Percentiles rank a stretch among this genome's conserved stretches.
These are phyloP conservation scores for Athelia psychrophila DNA, from an alignment of 1,284 basidiomycete species.

Conservation along the genomic window DNA sequence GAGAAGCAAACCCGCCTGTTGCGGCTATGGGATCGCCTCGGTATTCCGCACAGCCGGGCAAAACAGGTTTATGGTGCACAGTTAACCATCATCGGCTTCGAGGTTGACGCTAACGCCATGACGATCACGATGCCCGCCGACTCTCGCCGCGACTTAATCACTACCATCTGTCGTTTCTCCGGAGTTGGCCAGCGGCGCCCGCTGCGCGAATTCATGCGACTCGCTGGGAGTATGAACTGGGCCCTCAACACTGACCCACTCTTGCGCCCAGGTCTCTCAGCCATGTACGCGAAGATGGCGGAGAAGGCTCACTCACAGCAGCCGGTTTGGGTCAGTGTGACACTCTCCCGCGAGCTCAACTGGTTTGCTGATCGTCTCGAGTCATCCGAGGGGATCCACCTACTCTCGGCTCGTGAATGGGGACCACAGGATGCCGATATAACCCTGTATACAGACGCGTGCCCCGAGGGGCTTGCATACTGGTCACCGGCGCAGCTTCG, in stretches of 20 bases:
- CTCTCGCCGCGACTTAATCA: background rate
- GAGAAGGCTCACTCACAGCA: background rate
- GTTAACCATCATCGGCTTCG: background rate
- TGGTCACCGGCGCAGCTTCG: conserved; percentile 7
- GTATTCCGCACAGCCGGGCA: background rate
- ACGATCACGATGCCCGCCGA: background rate
- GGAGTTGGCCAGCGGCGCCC: background rate
- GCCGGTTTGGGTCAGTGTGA: background rate
- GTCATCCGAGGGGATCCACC: background rate
- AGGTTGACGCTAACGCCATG: conserved; percentile 1
- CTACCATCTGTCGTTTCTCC: background rate
- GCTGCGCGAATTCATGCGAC: background rate
- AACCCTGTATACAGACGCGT: conserved; percentile 20
- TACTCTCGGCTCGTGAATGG: background rate
- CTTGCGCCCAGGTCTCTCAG: background rate
- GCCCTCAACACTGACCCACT: background rate
- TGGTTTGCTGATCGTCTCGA: conserved; percentile 9
- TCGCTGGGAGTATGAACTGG: background rate
- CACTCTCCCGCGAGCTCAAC: conserved; percentile 1
- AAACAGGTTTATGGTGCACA: background rate
- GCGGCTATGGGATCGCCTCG: background rate
- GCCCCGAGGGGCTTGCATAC: conserved; percentile 11
- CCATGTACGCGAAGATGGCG: conserved; percentile 5
- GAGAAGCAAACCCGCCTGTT: background rate
- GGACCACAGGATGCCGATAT: background rate